Evolutionary conservation across 108 stramenopile genomes (phyloP).

Genomic region (Pseudonitzschia pungens): DNA sequence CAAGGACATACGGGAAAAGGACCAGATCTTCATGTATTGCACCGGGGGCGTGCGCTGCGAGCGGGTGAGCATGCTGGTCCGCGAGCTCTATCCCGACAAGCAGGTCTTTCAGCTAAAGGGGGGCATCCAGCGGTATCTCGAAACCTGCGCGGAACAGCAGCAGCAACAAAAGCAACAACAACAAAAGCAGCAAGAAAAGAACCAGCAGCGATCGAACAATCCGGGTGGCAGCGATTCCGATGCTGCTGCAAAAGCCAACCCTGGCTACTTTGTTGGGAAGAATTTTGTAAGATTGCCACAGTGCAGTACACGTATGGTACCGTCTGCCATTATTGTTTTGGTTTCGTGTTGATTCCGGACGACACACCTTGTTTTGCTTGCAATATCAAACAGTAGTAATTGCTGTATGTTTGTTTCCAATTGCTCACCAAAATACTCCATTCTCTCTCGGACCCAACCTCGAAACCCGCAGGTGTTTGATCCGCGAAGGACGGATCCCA

Average conservation of each 20-base stretch:
- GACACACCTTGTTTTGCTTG: not conserved
- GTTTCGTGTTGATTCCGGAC: not conserved
- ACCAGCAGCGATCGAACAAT: not conserved
- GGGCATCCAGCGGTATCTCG: slow-evolving; percentile 80
- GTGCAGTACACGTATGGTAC: not conserved
- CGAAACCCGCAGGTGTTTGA: slow-evolving; percentile 55
- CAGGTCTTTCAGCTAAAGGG: slow-evolving; percentile 72
- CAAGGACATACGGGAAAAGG: slow-evolving; percentile 39
- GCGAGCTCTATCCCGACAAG: slow-evolving; percentile 53
- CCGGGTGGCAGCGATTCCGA: not conserved
- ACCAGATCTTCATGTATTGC: slow-evolving; percentile 73
- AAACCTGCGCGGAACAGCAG: slow-evolving; percentile 14
- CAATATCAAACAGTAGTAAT: too few species aligned
- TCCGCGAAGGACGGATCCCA: slow-evolving; percentile 64
- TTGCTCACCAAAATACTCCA: not conserved
- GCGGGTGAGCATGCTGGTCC: slow-evolving; percentile 66
- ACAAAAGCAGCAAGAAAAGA: slow-evolving; percentile 16
- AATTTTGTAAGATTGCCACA: slow-evolving; percentile 57
- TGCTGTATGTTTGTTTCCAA: too few species aligned
- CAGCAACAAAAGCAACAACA: too few species aligned
- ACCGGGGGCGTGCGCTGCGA: slow-evolving; percentile 86
- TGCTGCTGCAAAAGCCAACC: not conserved
- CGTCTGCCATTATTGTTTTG: too few species aligned
- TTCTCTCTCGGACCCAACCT: not conserved
- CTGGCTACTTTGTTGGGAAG: slow-evolving; percentile 60